Evolutionary conservation across 768 basidiomycete genomes (phyloP).

Genomic region (Cystobasidiopsis lactophilus): DNA sequence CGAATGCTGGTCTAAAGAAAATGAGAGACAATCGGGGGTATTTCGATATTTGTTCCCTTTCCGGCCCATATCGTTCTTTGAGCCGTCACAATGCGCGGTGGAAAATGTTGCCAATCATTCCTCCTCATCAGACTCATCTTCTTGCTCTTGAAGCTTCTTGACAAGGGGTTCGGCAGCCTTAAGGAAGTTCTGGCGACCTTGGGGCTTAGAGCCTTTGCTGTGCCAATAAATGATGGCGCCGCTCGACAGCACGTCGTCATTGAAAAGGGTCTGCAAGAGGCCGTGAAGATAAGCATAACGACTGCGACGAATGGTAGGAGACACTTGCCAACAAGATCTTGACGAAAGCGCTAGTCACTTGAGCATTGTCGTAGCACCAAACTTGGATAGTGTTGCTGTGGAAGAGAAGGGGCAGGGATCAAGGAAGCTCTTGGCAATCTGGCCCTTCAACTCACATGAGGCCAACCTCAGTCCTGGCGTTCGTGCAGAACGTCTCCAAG

Average conservation of each 20-base stretch:
- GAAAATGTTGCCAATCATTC: background rate
- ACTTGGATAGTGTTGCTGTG: slow-evolving; percentile 62
- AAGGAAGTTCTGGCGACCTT: slow-evolving; percentile 86
- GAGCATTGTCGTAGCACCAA: slow-evolving; percentile 90
- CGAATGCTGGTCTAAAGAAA: no score
- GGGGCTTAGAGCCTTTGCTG: slow-evolving; percentile 86
- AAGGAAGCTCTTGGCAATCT: background rate
- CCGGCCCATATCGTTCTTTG: no score
- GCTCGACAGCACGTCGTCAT: slow-evolving; percentile 83
- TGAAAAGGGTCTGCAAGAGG: slow-evolving; percentile 55
- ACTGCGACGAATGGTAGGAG: background rate
- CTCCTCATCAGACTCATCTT: slow-evolving; percentile 10
- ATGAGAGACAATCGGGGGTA: no score
- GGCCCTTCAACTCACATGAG: slow-evolving; percentile 33
- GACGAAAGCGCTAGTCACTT: slow-evolving; percentile 81
- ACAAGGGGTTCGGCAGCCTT: slow-evolving; percentile 70
- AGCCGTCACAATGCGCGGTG: no score
- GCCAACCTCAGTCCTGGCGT: slow-evolving; percentile 73
- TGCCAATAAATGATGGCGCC: slow-evolving; percentile 96
- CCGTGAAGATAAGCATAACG: background rate
- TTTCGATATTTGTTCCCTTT: no score
- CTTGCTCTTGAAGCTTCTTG: slow-evolving; percentile 29
- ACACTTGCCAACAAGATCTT: slow-evolving; percentile 64
- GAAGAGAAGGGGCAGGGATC: background rate
- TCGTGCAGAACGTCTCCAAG: slow-evolving; percentile 70